phyloP scores from a whole-genome alignment of 257 asterid species.

The Petunia secreta region DNA sequence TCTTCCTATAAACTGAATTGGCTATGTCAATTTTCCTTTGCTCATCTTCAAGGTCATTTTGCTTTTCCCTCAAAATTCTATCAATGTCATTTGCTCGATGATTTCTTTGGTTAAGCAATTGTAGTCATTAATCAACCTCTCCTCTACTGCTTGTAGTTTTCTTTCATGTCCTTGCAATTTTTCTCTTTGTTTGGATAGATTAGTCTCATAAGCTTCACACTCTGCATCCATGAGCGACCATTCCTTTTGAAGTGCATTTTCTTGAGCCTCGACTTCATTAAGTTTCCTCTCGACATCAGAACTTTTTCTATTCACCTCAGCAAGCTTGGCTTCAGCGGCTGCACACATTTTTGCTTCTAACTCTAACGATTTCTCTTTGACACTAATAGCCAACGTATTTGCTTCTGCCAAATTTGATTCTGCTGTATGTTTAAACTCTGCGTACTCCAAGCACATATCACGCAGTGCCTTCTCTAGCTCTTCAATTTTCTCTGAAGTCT shows the following conservation, averaged over 20 bases:
- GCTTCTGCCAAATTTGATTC: conserved; percentile 71
- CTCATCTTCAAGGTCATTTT: conserved; percentile 68
- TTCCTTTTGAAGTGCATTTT: conserved; percentile 71
- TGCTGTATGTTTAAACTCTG: conserved; percentile 83
- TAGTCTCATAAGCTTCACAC: conserved; percentile 36
- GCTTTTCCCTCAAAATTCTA: conserved; percentile 63
- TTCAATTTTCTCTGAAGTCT: conserved; percentile 41
- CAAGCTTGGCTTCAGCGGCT: conserved; percentile 78
- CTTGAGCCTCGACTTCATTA: conserved; percentile 72
- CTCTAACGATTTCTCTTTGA: conserved; percentile 84
- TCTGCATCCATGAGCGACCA: conserved; percentile 64
- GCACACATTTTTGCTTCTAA: conserved; percentile 80
- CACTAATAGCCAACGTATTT: conserved; percentile 65
- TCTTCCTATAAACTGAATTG: conserved; percentile 55
- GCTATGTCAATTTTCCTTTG: conserved; percentile 22
- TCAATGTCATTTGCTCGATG: conserved; percentile 82
- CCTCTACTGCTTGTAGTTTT: conserved; percentile 78
- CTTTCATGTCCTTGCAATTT: conserved; percentile 85
- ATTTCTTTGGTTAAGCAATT: conserved; percentile 86
- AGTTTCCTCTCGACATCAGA: conserved; percentile 78
- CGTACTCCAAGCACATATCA: conserved; percentile 82
- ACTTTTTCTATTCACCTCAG: conserved; percentile 84
- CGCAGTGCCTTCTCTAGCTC: conserved; percentile 87
- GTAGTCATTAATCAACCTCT: conserved; percentile 72
- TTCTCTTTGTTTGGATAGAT: conserved; percentile 76